phyloP scores from a whole-genome alignment of 352 stramenopile species.

The Phytophthora sp. region DNA sequence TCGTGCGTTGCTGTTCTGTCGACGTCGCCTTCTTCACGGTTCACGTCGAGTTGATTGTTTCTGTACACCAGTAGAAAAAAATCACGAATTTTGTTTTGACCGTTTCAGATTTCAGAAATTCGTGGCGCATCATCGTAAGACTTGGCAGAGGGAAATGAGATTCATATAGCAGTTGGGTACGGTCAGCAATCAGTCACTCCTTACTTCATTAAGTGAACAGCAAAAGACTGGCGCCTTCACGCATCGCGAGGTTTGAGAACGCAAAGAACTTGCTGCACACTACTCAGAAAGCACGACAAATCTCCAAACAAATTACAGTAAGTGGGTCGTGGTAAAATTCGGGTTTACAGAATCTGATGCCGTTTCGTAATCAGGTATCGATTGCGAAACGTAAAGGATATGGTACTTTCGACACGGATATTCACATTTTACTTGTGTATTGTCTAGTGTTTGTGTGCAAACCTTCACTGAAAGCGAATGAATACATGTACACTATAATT shows the following conservation, averaged over 20 bases:
- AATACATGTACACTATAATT: no score
- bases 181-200: no score
- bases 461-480: no score
- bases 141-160: background rate
- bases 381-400: background rate
- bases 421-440: no score
- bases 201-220: no score
- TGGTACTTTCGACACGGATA: background rate
- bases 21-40: slow-evolving; percentile 6
- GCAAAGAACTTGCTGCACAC: no score
- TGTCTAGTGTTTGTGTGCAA: no score
- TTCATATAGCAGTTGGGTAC: no score
- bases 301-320: no score
- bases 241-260: no score
- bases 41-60: slow-evolving; percentile 29
- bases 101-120: slow-evolving; percentile 12
- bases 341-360: background rate
- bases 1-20: slow-evolving; percentile 15
- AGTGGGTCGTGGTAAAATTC: background rate
- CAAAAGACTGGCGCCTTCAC: no score
- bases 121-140: background rate
- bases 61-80: slow-evolving; percentile 32
- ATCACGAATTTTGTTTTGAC: slow-evolving; percentile 16
- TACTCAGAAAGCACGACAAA: no score
- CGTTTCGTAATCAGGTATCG: slow-evolving; percentile 7